phyloP scores from a whole-genome alignment of 805 yeast genomes.

The Saccharomycopsis sp. region DNA sequence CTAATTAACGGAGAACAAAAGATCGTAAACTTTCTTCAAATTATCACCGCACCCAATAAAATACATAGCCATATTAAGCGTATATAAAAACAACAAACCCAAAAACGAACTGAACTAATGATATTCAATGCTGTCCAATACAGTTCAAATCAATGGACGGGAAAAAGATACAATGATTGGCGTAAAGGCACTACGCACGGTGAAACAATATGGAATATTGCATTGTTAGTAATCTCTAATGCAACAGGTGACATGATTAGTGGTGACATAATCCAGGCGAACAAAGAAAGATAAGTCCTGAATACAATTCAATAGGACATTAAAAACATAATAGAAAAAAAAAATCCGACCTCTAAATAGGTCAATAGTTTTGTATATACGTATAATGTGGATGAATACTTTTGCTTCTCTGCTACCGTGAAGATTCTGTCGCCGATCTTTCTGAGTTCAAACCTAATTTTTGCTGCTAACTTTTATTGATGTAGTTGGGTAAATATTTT shows the following conservation, averaged over 20 bases:
- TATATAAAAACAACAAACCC: not conserved
- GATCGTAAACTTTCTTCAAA: not conserved
- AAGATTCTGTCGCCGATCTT: not conserved
- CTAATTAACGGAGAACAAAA: not conserved
- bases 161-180: not conserved
- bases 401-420: not conserved
- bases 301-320: not conserved
- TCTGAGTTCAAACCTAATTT: not conserved
- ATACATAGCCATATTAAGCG: not conserved
- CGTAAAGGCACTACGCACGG: too few species aligned
- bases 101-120: not conserved
- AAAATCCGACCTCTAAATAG: not conserved
- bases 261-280: not conserved
- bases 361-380: not conserved
- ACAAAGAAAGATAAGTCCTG: too few species aligned
- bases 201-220: too few species aligned
- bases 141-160: not conserved
- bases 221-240: not conserved
- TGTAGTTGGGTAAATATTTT: not conserved
- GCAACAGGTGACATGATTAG: not conserved
- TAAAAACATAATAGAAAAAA: not conserved
- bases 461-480: not conserved
- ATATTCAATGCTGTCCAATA: not conserved
- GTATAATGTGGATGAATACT: not conserved
- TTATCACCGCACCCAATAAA: not conserved